Conservation (phyloP, 2,329 filamentous ascomycete species). For the Paecilomyces dactylethromorphus region DNA sequence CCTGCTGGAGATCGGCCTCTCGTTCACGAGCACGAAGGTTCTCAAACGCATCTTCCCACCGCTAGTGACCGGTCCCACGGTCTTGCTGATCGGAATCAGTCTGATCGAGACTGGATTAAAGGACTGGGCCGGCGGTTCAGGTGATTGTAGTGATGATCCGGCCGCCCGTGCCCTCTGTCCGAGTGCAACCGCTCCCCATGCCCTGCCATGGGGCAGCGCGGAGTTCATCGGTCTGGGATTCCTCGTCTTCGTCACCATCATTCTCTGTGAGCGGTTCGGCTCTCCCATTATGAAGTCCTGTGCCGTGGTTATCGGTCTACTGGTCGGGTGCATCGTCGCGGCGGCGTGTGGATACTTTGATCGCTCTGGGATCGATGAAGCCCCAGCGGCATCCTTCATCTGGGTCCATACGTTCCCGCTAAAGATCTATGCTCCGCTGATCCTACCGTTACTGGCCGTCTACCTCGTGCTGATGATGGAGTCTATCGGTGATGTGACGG, state of each 20-base stretch:
- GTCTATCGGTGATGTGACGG: conserved; percentile 61
- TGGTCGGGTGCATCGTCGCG: conserved; percentile 62
- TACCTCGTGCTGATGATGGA: conserved; percentile 62
- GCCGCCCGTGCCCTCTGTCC: conserved; percentile 54
- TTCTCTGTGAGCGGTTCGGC: conserved; percentile 63
- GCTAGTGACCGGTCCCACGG: conserved; percentile 61
- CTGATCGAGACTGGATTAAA: conserved; percentile 58
- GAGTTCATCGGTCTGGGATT: conserved; percentile 63
- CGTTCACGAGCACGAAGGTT: conserved; percentile 55
- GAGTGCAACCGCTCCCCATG: conserved; percentile 50
- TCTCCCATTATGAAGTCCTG: conserved; percentile 65
- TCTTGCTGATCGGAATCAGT: conserved; percentile 60
- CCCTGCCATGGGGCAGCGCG: conserved; percentile 57
- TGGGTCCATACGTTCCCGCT: conserved; percentile 66
- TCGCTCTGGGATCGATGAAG: conserved; percentile 49
- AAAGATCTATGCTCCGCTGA: conserved; percentile 58
- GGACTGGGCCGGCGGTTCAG: conserved; percentile 62
- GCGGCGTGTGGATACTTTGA: conserved; percentile 62
- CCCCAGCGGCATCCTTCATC: conserved; percentile 60
- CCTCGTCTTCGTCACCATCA: conserved; percentile 61
- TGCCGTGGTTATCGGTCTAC: conserved; percentile 57
- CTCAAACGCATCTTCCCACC: conserved; percentile 61
- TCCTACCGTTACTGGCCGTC: conserved; percentile 53
- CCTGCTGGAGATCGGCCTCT: conserved; percentile 56
- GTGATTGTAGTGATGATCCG: conserved; percentile 36